These are phyloP conservation scores for Rhizopogon vinicolor DNA, from an alignment of 768 basidiomycete genomes.

Conservation along the genomic window DNA sequence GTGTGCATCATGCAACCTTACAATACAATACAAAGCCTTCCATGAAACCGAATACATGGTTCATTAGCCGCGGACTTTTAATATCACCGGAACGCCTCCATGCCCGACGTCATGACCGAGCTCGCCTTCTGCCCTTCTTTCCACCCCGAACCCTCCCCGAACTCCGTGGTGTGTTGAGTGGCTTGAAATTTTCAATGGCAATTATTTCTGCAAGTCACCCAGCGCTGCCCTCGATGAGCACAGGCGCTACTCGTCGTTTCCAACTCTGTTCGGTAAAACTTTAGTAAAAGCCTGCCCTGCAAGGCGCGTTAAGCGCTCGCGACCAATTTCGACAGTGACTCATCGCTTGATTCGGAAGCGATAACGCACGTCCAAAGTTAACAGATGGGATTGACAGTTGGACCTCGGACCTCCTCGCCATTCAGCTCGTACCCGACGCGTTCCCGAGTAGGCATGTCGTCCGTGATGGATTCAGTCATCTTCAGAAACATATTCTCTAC, in stretches of 20 bases:
- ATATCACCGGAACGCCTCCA: neutral
- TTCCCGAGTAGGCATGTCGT: constrained; percentile 18
- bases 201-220: too few relatives aligned
- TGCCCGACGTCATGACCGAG: neutral
- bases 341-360: neutral
- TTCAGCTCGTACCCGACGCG: neutral
- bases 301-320: too few relatives aligned
- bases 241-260: neutral
- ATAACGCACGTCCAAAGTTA: neutral
- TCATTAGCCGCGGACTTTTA: neutral
- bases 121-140: neutral
- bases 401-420: too few relatives aligned
- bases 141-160: neutral
- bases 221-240: too few relatives aligned
- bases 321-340: neutral
- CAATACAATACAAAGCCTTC: neutral
- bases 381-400: neutral
- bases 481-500: constrained; percentile 40
- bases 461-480: constrained; percentile 31
- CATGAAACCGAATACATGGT: neutral
- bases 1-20: neutral
- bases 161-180: neutral
- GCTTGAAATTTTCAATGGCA: neutral
- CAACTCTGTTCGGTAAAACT: too few relatives aligned
- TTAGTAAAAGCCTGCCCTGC: too few relatives aligned